Conservation (phyloP, 306 rosid species). For the Cicer arietinum region DNA sequence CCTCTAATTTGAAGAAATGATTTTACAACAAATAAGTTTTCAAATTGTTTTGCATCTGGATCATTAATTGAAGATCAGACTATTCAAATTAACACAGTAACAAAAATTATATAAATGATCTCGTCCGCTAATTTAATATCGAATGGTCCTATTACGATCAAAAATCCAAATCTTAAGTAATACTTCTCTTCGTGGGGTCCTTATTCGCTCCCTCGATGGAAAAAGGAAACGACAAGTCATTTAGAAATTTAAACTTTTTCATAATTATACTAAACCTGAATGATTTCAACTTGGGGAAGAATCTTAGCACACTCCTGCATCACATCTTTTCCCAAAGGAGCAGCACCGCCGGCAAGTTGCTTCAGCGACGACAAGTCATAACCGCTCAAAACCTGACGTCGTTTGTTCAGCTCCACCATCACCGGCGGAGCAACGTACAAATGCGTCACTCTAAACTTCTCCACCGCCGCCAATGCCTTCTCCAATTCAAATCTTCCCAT, state of each 20-base stretch:
- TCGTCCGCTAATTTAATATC: too few species aligned
- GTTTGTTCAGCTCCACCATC: conserved; percentile 46
- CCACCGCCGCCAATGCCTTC: conserved; percentile 47
- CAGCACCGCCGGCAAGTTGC: conserved; percentile 46
- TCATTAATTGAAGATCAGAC: too few species aligned
- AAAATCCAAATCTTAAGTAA: too few species aligned
- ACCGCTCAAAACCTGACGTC: conserved; percentile 15
- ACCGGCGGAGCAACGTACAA: conserved; percentile 55
- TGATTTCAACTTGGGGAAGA: conserved; percentile 42
- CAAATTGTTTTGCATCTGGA: too few species aligned
- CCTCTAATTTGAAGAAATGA: background rate
- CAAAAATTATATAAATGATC: too few species aligned
- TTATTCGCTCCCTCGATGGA: too few species aligned
- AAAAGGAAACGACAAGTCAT: too few species aligned
- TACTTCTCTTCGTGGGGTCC: too few species aligned
- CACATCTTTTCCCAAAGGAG: conserved; percentile 54
- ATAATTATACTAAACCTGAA: conserved; percentile 40
- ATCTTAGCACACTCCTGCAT: conserved; percentile 48
- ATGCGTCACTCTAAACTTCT: conserved; percentile 49
- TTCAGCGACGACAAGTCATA: conserved; percentile 54
- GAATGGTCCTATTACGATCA: too few species aligned
- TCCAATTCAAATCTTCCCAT: conserved; percentile 49
- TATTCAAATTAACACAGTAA: too few species aligned
- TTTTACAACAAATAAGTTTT: too few species aligned
- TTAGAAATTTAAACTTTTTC: background rate